Base-by-base conservation (phyloP, 1,284 basidiomycete genomes). In the Trichosporon asahii region DNA sequence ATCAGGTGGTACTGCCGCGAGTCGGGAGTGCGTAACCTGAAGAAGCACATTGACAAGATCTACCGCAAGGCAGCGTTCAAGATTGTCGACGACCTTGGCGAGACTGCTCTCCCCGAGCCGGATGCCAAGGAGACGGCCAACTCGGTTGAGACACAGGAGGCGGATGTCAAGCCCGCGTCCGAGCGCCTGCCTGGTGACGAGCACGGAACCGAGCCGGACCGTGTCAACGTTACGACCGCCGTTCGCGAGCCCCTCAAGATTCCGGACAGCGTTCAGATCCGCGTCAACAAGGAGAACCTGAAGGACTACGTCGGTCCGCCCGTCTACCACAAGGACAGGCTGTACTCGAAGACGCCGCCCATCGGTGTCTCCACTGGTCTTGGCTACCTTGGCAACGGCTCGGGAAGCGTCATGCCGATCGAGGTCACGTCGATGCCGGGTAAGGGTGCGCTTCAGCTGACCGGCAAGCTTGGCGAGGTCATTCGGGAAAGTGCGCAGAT, bases 1-100 rank as follows among this genome's bases (percentile, higher is more conserved):
- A 98, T 99, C 85, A 92, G 95, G 80, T 97, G 95, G 82, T 98
- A 99, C 84, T 96, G 94, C 79, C 89, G 96, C 53, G 96, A 99
- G 85, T 96, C 93, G 78, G 97, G 97, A 71, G 95, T 98, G 46
- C 87, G 95, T 64, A 94, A 94, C 79, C 81, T 97, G 78, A 97
- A 97, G 88, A 95, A 96, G 85, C 91, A 95, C 78, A 95, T 97
- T 70, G 94, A 97, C 80, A 97, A 96, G 94, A 95, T 99, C 70
- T 99, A 96, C 84, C 90, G 97, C 74, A 99, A 99, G 84, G 93
- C 96, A 5, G 95, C 96, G 0, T 87, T 97, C 75, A 93, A 92
- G 81, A 90, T 99, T 72, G 94, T 99, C 4, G 88, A 91, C 76
- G 93, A 98, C 74, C 88, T 98, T 18, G 95, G 95, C 46, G 96